phyloP scores from a whole-genome alignment of 768 basidiomycete genomes.

The Phallus indusiatus region DNA sequence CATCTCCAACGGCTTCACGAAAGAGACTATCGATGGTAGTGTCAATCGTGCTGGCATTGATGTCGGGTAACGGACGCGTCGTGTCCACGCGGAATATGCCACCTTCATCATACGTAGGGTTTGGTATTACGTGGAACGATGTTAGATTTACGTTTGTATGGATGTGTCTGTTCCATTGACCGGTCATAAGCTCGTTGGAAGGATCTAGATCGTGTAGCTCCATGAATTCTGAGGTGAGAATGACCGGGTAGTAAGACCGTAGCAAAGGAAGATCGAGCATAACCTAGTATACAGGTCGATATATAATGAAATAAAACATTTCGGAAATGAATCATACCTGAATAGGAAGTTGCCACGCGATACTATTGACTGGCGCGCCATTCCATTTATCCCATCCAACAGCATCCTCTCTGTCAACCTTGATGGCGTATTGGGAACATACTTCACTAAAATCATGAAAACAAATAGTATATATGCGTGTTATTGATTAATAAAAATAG shows the following conservation, averaged over 20 bases:
- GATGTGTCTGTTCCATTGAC: conserved; percentile 30
- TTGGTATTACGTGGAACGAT: conserved; percentile 27
- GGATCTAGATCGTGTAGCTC: conserved; percentile 29
- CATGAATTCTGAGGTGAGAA: conserved; percentile 35
- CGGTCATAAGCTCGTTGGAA: conserved; percentile 26
- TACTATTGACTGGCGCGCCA: conserved; percentile 22
- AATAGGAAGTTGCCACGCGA: conserved; percentile 19
- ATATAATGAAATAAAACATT: conserved; percentile 13
- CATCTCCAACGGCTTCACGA: conserved; percentile 15
- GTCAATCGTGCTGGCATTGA: conserved; percentile 27
- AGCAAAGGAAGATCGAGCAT: conserved; percentile 37
- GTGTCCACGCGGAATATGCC: conserved; percentile 29
- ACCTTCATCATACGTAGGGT: conserved; percentile 31
- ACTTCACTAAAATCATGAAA: conserved; percentile 13
- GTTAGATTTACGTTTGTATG: conserved; percentile 23
- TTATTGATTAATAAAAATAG: background rate
- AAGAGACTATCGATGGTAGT: conserved; percentile 15
- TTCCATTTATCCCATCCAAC: conserved; percentile 34
- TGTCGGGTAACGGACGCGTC: conserved; percentile 16
- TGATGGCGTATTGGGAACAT: conserved; percentile 32
- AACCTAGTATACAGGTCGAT: conserved; percentile 27
- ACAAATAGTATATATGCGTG: background rate
- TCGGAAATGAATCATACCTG: conserved; percentile 9
- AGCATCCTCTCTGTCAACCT: conserved; percentile 37
- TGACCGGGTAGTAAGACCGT: conserved; percentile 27